These are phyloP conservation scores for Rhizopogon vulgaris DNA, from an alignment of 768 basidiomycete species.

Conservation along the genomic window DNA sequence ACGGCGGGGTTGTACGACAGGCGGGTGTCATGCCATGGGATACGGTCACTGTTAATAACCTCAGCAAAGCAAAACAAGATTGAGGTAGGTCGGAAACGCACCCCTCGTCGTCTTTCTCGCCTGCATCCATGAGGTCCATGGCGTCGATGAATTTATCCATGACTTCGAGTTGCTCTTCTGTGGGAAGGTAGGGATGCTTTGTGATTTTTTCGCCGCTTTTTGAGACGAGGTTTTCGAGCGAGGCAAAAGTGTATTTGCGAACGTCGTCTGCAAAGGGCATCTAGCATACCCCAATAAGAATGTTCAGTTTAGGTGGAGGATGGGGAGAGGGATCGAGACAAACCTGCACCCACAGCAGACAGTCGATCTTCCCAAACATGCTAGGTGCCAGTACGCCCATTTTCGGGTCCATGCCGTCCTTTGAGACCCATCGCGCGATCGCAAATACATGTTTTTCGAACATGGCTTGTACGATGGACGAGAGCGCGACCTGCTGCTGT, in stretches of 20 bases:
- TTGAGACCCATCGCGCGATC: slow-evolving; percentile 77
- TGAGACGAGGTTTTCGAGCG: slow-evolving; percentile 65
- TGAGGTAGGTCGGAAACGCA: slow-evolving; percentile 24
- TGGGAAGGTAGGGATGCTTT: slow-evolving; percentile 81
- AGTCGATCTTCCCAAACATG: slow-evolving; percentile 64
- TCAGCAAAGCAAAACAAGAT: neutral
- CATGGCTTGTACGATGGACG: slow-evolving; percentile 86
- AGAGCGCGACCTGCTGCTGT: slow-evolving; percentile 77
- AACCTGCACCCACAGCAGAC: slow-evolving; percentile 80
- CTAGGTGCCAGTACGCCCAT: slow-evolving; percentile 74
- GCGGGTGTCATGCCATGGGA: slow-evolving; percentile 71
- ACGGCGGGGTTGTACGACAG: slow-evolving; percentile 85
- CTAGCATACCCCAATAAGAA: slow-evolving; percentile 39
- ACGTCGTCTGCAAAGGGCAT: slow-evolving; percentile 96
- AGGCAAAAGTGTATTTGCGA: slow-evolving; percentile 81
- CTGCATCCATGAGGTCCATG: slow-evolving; percentile 80
- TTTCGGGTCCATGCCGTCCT: slow-evolving; percentile 71
- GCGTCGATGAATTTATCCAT: slow-evolving; percentile 88
- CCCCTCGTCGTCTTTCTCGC: slow-evolving; percentile 75
- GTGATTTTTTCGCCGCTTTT: slow-evolving; percentile 68
- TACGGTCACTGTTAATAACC: slow-evolving; percentile 39
- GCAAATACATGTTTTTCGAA: slow-evolving; percentile 55
- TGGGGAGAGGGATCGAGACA: slow-evolving; percentile 7
- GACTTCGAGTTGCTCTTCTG: slow-evolving; percentile 63
- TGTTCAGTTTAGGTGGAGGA: neutral